Base-by-base conservation (phyloP, 257 asterid genomes). In the Nicotiana tabacum region DNA sequence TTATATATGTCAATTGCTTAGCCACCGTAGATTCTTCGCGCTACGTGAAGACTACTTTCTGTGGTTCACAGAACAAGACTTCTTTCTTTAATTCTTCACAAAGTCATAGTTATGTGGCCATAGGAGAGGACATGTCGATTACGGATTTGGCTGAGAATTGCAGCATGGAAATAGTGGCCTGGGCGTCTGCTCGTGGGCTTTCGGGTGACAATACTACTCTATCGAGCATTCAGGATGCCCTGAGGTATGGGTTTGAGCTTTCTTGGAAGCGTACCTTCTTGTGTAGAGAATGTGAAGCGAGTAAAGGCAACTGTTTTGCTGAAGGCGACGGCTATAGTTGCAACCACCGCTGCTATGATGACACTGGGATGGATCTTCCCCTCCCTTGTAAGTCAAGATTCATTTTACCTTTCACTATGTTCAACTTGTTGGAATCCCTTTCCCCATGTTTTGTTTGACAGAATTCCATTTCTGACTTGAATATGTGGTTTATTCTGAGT, bases 181-280 rank as follows among this genome's bases (percentile, higher is more conserved):
- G 66, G 11, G 77, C 70, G 4, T 85, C 88, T 4, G 9, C 7
- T 11, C 32, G 9, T n/a, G 88, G 87, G 61, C 84, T 87, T 9
- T 46, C 61, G 10, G 39, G 64, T 32, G 78, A 66, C 0, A 46
- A 81, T 12, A 33, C 82, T 6, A 83, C 90, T 4, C 72, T 86
- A 79, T 56, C 72, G 16, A 79, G 81, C 70, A 82, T 91, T 51
- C 90, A 81, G 2, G 82, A 35, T 2, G 80, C 87, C 53, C 64
- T 90, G 82, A 66, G 87, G 35, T 91, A 87, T 80, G 93, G 94
- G 69, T 85, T 90, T 77, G 90, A 89, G 84, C 82, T 88, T 6
- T 79, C 87, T 0, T 87, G 88, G 89, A 80, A 6, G 62, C 9
- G 30, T 4, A 84, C 79, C 10, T 53, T 29, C 33, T 8, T 21